A percentile compares a stretch with the other conserved stretches of the same genome.
phyloP scores from a whole-genome alignment of 495 filamentous ascomycete species.

The Staphylotrichum tortipilum region DNA sequence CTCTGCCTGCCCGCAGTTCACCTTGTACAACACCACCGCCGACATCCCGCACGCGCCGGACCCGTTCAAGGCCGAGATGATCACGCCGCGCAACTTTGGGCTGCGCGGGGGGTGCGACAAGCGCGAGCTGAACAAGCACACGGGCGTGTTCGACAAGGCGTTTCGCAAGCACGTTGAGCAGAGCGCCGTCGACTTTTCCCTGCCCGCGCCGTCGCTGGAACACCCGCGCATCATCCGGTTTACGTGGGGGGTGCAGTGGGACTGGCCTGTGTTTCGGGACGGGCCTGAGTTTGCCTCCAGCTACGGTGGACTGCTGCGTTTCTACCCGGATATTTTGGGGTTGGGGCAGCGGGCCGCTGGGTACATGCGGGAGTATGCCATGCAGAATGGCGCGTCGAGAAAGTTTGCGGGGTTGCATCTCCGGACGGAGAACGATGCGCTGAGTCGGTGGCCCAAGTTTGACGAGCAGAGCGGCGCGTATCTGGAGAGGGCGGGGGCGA shows the following conservation, averaged over 20 bases:
- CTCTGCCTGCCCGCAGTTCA: slow-evolving; percentile 33
- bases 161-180: slow-evolving; percentile 23
- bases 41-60: slow-evolving; percentile 32
- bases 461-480: slow-evolving; percentile 33
- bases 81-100: slow-evolving; percentile 36
- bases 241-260: slow-evolving; percentile 39
- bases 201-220: slow-evolving; percentile 16
- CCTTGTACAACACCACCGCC: slow-evolving; percentile 26
- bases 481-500: slow-evolving; percentile 18
- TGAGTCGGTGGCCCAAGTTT: slow-evolving; percentile 33
- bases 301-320: slow-evolving; percentile 33
- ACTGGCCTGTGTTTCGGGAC: slow-evolving; percentile 37
- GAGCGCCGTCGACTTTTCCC: slow-evolving; percentile 19
- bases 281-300: slow-evolving; percentile 34
- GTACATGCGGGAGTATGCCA: slow-evolving; percentile 23
- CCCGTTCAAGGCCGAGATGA: slow-evolving; percentile 23
- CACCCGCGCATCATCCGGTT: slow-evolving; percentile 31
- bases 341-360: slow-evolving; percentile 22
- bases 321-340: slow-evolving; percentile 31
- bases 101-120: slow-evolving; percentile 33
- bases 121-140: slow-evolving; percentile 37
- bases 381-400: slow-evolving; percentile 1
- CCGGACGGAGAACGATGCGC: slow-evolving; percentile 34
- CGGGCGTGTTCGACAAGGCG: slow-evolving; percentile 31
- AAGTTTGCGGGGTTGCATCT: slow-evolving; percentile 32